Percentiles rank a stretch among this genome's conserved stretches.
These are phyloP conservation scores for Suhomyces canberraensis DNA, from an alignment of 805 yeast genomes.

Conservation along the genomic window DNA sequence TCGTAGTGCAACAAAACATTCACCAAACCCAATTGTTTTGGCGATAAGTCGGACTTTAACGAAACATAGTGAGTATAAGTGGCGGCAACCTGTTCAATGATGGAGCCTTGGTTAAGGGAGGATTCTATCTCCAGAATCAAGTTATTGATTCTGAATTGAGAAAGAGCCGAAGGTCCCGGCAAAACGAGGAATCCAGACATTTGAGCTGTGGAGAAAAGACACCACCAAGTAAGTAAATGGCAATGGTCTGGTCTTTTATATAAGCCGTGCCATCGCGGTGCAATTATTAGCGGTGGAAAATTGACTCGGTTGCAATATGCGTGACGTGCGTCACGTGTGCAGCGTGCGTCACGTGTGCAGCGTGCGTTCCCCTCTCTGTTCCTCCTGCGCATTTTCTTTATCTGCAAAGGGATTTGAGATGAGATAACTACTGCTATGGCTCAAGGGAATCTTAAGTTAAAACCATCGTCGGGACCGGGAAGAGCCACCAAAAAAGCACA, in stretches of 20 bases:
- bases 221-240: background rate
- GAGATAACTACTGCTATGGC: slow-evolving; percentile 45
- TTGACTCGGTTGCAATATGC: background rate
- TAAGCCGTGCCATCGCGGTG: background rate
- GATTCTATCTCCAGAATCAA: slow-evolving; percentile 70
- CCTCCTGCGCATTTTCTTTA: background rate
- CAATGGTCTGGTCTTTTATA: background rate
- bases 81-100: slow-evolving; percentile 68
- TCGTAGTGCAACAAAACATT: slow-evolving; percentile 73
- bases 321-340: background rate
- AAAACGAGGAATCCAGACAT: slow-evolving; percentile 36
- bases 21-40: slow-evolving; percentile 46
- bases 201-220: background rate
- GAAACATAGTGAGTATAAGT: slow-evolving; percentile 81
- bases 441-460: slow-evolving; percentile 67
- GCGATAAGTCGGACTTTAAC: slow-evolving; percentile 39
- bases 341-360: too few species aligned
- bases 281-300: background rate
- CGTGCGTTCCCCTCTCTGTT: too few species aligned
- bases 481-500: slow-evolving; percentile 63
- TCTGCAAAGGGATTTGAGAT: too few species aligned
- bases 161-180: slow-evolving; percentile 89
- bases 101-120: slow-evolving; percentile 57
- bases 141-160: slow-evolving; percentile 77
- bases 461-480: slow-evolving; percentile 31